Percentiles rank a stretch among this genome's conserved stretches.
Conservation (phyloP, 345 rosid genomes). For the Rhodamnia argentea region DNA sequence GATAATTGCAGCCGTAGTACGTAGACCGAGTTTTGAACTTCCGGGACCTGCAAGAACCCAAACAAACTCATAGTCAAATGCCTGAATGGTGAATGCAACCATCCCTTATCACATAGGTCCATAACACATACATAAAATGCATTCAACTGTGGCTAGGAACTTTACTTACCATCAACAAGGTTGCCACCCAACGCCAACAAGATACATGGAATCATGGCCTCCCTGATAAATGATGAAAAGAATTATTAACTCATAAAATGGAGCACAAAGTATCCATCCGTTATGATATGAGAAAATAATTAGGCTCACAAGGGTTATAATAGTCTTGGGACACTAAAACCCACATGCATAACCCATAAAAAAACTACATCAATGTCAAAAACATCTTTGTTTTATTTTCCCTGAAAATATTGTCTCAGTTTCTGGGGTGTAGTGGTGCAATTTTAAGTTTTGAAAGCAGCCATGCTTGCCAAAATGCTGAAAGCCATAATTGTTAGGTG, state of each 20-base stretch:
- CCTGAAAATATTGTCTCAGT: not conserved
- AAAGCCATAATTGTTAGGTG: not conserved
- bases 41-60: constrained; percentile 69
- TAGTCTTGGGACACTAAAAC: not conserved
- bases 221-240: constrained; percentile 33
- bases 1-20: constrained; percentile 80
- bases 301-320: not conserved
- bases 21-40: constrained; percentile 89
- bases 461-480: not conserved
- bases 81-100: not conserved
- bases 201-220: constrained; percentile 96
- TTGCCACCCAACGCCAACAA: constrained; percentile 94
- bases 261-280: not conserved
- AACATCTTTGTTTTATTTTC: not conserved
- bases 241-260: not conserved
- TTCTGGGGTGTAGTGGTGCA: not conserved
- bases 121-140: not conserved
- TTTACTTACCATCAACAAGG: constrained; percentile 72
- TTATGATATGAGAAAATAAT: not conserved
- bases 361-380: not conserved
- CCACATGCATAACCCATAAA: not conserved
- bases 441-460: not conserved
- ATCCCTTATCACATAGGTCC: not conserved
- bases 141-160: not conserved
- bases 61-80: not conserved